These are phyloP conservation scores for Sugiyamaella valdiviana DNA, from an alignment of 805 yeast species.

Conservation along the genomic window DNA sequence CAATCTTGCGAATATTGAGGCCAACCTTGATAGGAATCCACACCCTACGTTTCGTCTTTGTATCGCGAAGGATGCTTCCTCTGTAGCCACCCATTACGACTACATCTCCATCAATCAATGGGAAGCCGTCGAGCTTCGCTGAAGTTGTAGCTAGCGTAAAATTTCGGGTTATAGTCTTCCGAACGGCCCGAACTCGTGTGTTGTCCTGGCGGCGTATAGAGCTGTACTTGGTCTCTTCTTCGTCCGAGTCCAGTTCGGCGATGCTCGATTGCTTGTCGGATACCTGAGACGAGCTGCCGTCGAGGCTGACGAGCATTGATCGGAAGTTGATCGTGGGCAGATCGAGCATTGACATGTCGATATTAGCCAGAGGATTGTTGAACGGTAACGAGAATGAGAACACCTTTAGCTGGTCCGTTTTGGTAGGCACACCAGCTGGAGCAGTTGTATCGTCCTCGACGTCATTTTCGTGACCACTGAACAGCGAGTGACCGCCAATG, in stretches of 20 bases:
- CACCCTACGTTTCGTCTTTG: slow-evolving; percentile 54
- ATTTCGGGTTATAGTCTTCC: slow-evolving; percentile 51
- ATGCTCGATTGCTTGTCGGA: background rate
- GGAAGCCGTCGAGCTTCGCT: slow-evolving; percentile 20
- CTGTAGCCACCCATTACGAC: slow-evolving; percentile 83
- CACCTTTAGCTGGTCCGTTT: slow-evolving; percentile 13
- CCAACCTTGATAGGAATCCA: slow-evolving; percentile 91
- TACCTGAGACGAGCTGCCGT: slow-evolving; percentile 8
- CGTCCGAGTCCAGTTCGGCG: slow-evolving; percentile 48
- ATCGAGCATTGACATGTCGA: slow-evolving; percentile 24
- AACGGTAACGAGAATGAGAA: slow-evolving; percentile 50
- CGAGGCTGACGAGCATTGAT: slow-evolving; percentile 12
- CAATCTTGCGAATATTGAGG: slow-evolving; percentile 60
- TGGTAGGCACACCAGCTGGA: background rate
- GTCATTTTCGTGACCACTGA: background rate
- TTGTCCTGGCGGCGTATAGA: slow-evolving; percentile 51
- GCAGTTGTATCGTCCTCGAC: background rate
- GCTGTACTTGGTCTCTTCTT: slow-evolving; percentile 55
- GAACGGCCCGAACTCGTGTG: slow-evolving; percentile 63
- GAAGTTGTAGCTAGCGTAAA: slow-evolving; percentile 31
- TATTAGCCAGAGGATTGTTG: slow-evolving; percentile 38
- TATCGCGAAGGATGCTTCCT: slow-evolving; percentile 70
- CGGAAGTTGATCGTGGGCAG: slow-evolving; percentile 12
- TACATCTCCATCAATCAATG: slow-evolving; percentile 66
- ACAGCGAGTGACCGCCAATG: slow-evolving; percentile 17